phyloP scores from a whole-genome alignment of 352 stramenopile genomes.

The Phytopythium ostracodes region DNA sequence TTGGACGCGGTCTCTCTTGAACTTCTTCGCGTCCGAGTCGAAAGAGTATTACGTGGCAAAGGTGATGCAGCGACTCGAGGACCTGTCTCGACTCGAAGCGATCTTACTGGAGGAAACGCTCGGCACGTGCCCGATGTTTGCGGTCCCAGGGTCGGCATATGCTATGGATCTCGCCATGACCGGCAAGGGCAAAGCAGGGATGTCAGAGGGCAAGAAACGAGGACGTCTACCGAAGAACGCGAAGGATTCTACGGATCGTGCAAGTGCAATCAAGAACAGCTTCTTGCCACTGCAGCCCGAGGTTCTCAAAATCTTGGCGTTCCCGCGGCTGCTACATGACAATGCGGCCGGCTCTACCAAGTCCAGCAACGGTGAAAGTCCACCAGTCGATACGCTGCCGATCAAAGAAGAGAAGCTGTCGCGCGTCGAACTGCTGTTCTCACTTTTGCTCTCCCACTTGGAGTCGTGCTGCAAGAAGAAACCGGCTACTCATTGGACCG shows the following conservation, averaged over 20 bases:
- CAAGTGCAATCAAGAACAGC: constrained; percentile 17
- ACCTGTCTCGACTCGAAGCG: constrained; percentile 36
- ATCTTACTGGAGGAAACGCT: constrained; percentile 34
- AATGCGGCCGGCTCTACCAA: constrained; percentile 1
- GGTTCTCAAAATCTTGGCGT: constrained; percentile 31
- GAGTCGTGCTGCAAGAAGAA: constrained; percentile 8
- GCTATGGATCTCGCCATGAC: neutral
- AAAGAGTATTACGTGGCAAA: constrained; percentile 26
- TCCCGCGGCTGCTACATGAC: constrained; percentile 8
- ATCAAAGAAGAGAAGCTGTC: constrained; percentile 9
- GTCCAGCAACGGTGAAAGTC: neutral
- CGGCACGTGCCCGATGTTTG: constrained; percentile 21
- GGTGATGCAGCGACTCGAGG: constrained; percentile 38
- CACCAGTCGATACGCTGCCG: constrained; percentile 1
- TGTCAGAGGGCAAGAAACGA: constrained; percentile 20
- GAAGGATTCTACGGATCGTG: constrained; percentile 15
- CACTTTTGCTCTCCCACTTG: neutral
- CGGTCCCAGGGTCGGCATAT: constrained; percentile 17
- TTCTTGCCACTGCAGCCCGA: constrained; percentile 28
- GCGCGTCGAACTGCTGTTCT: constrained; percentile 2
- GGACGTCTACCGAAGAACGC: constrained; percentile 19
- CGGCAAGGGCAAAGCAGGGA: constrained; percentile 9
- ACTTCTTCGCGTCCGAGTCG: constrained; percentile 40
- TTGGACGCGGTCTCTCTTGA: constrained; percentile 58
- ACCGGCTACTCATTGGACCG: neutral